Evolutionary conservation across 371 early-diverging fungal species (phyloP), one percentile per base, ranked within the genome.

Genomic region (Rhizopus sp.): DNA sequence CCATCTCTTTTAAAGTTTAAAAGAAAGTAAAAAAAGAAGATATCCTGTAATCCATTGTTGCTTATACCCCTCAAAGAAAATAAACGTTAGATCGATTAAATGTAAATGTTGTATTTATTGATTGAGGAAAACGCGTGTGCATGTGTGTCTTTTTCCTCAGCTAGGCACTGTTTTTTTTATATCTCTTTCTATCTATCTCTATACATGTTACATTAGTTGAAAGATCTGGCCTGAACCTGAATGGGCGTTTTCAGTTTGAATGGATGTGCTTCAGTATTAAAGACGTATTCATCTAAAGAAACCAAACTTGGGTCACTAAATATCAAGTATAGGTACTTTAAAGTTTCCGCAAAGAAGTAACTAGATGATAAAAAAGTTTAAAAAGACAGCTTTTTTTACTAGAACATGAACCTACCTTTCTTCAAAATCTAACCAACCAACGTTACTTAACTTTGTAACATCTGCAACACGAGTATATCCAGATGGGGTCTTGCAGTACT

Each of bases 321-420:
- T 37, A 93, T 81, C 66, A 95, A 69, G 68, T 93, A 96, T 17
- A 95, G 76, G 59, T 96, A 97, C 70, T 97, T 97, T 51, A 96
- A 76, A 0, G 96, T 95, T 63, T 97, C 95, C 0, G 90, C 92
- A 59, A 94, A 65, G 69, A 95, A 93, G 66, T 92, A 93, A 29
- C 89, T 90, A 63, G 0, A 41, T 0, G 46, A 23, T 47, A 13
- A 12, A 48, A 30, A 50, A n/a, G n/a, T 41, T 40, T 40, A 46
- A 23, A 29, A 15, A 5, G 23, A 35, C 56, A 54, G 9, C n/a
- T n/a, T n/a, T 58, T 53, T 41, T 53, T 53, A n/a, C 47, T 49
- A 32, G 15, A 34, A 38, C 23, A 12, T 31, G 23, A 73, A 30
- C 50, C 58, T 68, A 83, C 68, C 67, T 78, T 64, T 65, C 80